Conservation (phyloP, 257 asterid species). For the Handroanthus guayacan region DNA sequence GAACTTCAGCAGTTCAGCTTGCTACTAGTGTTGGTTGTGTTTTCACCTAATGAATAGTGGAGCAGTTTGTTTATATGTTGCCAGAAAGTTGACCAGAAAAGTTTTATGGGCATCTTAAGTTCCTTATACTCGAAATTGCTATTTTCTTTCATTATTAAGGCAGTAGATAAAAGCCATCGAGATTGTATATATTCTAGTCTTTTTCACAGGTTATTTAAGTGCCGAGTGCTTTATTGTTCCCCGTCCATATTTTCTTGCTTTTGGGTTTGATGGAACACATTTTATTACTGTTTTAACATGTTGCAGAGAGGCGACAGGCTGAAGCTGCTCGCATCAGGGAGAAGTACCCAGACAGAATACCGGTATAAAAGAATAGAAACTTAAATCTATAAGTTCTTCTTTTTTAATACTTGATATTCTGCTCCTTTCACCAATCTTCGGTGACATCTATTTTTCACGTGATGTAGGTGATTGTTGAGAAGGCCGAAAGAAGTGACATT, state of each 20-base stretch:
- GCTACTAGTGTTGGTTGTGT: not conserved
- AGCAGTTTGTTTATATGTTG: not conserved
- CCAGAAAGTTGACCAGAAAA: not conserved
- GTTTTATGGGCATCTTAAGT: not conserved
- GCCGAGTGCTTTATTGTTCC: not conserved
- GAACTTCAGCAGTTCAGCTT: not conserved
- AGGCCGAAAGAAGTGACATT: conserved; percentile 91
- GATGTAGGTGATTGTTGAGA: conserved; percentile 86
- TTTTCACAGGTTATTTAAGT: not conserved
- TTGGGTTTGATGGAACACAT: not conserved
- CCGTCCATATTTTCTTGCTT: not conserved
- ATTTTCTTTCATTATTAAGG: not conserved
- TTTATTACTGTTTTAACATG: conserved; percentile 6
- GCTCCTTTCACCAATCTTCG: not conserved
- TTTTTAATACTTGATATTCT: conserved; percentile 4
- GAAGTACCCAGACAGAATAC: conserved; percentile 97
- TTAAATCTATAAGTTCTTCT: not conserved
- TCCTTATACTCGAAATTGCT: not conserved
- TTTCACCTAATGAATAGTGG: not conserved
- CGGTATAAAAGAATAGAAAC: conserved; percentile 50
- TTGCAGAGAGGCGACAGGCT: conserved; percentile 91
- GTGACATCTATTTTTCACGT: conserved; percentile 20
- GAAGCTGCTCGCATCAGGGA: conserved; percentile 98
- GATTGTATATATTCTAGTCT: not conserved
- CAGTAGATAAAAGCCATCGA: not conserved